phyloP scores from a whole-genome alignment of 2,329 filamentous ascomycete genomes.

The Diaporthe vaccinii region DNA sequence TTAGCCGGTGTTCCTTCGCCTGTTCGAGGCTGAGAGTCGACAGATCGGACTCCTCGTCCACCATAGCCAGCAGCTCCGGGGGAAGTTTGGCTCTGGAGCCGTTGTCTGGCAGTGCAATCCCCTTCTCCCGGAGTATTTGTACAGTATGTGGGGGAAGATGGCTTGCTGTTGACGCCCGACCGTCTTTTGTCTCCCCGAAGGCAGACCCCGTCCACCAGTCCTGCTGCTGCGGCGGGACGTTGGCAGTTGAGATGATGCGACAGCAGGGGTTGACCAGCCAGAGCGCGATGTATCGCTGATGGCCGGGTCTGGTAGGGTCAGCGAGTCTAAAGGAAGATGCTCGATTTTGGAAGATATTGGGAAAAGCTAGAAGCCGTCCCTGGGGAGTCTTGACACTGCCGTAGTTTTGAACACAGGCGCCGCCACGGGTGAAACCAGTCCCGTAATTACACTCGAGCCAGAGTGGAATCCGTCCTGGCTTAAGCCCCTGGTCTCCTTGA shows the following conservation, averaged over 20 bases:
- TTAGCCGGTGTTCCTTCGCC: constrained; percentile 39
- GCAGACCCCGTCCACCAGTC: constrained; percentile 53
- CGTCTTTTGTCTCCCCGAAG: constrained; percentile 25
- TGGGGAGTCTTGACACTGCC: constrained; percentile 61
- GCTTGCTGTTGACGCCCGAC: constrained; percentile 16
- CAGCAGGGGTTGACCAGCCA: constrained; percentile 71
- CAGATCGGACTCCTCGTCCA: background rate
- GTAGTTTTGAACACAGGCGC: constrained; percentile 55
- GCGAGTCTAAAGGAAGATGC: constrained; percentile 65
- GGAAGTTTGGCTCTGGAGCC: constrained; percentile 14
- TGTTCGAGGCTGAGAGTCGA: constrained; percentile 38
- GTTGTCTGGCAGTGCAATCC: background rate
- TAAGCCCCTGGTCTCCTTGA: constrained; percentile 32
- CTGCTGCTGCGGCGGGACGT: constrained; percentile 59
- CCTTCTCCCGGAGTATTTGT: constrained; percentile 37
- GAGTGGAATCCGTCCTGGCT: constrained; percentile 50
- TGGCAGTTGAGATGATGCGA: constrained; percentile 58
- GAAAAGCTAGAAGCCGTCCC: constrained; percentile 68
- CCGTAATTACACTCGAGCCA: constrained; percentile 54
- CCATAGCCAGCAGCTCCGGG: constrained; percentile 37
- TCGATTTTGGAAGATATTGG: constrained; percentile 66
- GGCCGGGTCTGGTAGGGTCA: constrained; percentile 66
- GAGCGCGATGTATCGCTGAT: constrained; percentile 71
- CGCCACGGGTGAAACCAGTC: constrained; percentile 50
- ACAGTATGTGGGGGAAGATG: constrained; percentile 39